Base-by-base conservation (phyloP, 2,329 filamentous ascomycete species). In the Thielaviopsis ethacetica region DNA sequence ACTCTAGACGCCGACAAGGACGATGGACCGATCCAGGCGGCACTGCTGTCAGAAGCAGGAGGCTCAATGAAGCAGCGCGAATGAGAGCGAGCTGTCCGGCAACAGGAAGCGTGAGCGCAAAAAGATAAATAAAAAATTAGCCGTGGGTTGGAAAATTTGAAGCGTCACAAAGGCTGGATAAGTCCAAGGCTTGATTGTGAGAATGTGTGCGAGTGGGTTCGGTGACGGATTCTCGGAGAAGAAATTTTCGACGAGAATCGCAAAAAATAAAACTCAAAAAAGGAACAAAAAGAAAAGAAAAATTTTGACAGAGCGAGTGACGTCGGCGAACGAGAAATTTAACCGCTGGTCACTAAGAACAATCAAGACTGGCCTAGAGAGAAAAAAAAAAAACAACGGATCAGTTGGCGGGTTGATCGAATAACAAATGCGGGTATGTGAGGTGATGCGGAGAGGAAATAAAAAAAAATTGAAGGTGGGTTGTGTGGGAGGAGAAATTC, bases 1-100 rank as follows among this genome's bases (percentile, higher is more conserved):
- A 59, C 58, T 59, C 47, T 59, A 49, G 58, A 59, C 49, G 57
- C 57, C 57, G 57, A 54, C 57, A 52, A 49, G 57, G 57, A 58
- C 52, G 38, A 58, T 58, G 57, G 53, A 47, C 50, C 38, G 51
- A 58, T 49, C 57, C 57, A 54, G 51, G 53, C 57, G 57, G 57
- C 44, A 41, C 52, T 54, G 57, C 50, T 58, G 57, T 47, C 34
- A 50, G 57, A 58, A 58, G 57, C 57, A 58, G 57, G 24, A 58
- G 26, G 57, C 52, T 58, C 53, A 49, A 49, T 49, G n/a, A 49
- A 21, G 44, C 44, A 21, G 44, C 44, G 44, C 44, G 44, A 10
- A 21, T 49, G 17, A 2, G 38, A 44, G 44, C n/a, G 17, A 49
- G 44, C n/a, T 49, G 44, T 49, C 44, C 51, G 57, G 57, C 41